These are phyloP conservation scores for Syzygium aromaticum DNA, from an alignment of 345 rosid species.

Conservation along the genomic window DNA sequence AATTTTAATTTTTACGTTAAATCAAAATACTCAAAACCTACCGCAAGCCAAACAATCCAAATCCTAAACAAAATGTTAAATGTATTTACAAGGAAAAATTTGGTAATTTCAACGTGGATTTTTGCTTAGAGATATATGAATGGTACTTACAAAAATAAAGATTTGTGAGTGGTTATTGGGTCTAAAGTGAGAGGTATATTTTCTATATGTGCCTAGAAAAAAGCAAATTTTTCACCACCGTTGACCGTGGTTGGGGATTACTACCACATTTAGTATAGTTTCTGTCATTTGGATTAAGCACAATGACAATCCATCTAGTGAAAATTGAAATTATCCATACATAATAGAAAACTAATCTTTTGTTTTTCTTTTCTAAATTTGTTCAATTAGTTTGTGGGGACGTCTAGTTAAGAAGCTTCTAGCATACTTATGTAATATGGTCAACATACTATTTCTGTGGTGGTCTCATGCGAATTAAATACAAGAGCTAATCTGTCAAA, in stretches of 20 bases:
- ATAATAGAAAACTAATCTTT: neutral
- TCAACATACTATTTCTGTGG: neutral
- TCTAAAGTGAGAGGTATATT: neutral
- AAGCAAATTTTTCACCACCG: neutral
- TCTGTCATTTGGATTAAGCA: neutral
- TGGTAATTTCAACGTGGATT: neutral
- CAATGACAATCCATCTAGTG: neutral
- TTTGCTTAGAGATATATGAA: neutral
- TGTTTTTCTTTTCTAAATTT: neutral
- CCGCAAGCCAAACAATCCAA: too few species aligned
- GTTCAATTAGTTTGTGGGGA: neutral
- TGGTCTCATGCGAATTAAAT: neutral
- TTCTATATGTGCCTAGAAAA: neutral
- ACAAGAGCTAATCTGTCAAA: neutral
- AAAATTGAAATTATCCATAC: neutral
- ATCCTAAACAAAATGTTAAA: too few species aligned
- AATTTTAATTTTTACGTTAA: too few species aligned
- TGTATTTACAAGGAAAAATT: too few species aligned
- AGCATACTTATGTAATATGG: neutral
- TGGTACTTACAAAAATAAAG: neutral
- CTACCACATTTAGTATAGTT: neutral
- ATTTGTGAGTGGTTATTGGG: neutral
- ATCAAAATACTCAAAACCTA: too few species aligned
- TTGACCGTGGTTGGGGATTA: neutral
- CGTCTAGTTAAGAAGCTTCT: neutral